Evolutionary conservation across 768 basidiomycete genomes (phyloP).

Genomic region (Naganishia antarctica): DNA sequence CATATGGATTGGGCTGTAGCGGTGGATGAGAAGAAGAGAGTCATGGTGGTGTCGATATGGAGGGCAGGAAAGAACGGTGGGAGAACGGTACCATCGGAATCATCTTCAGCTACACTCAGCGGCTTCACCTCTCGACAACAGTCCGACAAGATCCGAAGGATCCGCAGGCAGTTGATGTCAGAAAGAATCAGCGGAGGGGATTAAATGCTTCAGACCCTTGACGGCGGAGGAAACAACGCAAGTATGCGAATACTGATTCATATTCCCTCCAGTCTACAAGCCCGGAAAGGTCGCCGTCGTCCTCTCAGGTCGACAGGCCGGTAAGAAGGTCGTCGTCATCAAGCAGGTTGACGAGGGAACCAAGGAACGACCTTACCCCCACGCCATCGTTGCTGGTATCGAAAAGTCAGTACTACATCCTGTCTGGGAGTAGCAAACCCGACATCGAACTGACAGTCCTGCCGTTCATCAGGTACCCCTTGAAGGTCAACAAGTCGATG

Average conservation of each 20-base stretch:
- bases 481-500: conserved; percentile 96
- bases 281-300: conserved; percentile 63
- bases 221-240: not conserved
- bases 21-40: not conserved
- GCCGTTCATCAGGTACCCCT: conserved; percentile 61
- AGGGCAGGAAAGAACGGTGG: not conserved
- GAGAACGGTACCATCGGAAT: too few species aligned
- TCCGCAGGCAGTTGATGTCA: too few species aligned
- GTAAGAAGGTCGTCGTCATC: conserved; percentile 98
- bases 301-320: conserved; percentile 97
- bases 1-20: not conserved
- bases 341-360: conserved; percentile 96
- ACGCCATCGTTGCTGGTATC: conserved; percentile 96
- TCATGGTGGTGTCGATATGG: too few species aligned
- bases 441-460: too few species aligned
- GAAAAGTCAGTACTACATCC: conserved; percentile 59
- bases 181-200: too few species aligned
- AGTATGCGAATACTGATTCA: not conserved
- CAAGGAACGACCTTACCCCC: conserved; percentile 92
- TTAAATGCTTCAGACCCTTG: not conserved
- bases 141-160: too few species aligned
- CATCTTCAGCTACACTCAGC: too few species aligned
- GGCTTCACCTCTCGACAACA: too few species aligned
- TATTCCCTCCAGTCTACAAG: conserved; percentile 50
- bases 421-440: not conserved